Conservation (phyloP, 192 early-diverging fungal genomes). For the Gonapodya sp. region DNA sequence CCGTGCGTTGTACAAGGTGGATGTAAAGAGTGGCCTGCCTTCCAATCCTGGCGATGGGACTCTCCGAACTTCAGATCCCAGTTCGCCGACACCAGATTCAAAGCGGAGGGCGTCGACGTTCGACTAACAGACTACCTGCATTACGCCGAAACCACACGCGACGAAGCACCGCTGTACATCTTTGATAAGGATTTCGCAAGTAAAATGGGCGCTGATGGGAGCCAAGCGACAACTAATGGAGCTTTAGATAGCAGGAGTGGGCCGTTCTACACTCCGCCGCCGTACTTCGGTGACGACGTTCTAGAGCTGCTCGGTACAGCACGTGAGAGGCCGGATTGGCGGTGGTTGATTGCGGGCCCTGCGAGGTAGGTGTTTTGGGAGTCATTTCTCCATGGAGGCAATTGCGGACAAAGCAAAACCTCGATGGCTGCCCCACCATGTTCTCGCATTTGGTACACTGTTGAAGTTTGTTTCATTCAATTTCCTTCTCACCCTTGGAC, state of each 20-base stretch:
- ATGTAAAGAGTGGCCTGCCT: slow-evolving; percentile 39
- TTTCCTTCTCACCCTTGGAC: too few species aligned
- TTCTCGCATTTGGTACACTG: too few species aligned
- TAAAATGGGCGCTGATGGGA: not conserved
- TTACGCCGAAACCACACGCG: slow-evolving; percentile 26
- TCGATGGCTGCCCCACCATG: too few species aligned
- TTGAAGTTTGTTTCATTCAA: too few species aligned
- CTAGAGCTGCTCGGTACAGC: slow-evolving; percentile 41
- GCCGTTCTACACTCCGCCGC: slow-evolving; percentile 51
- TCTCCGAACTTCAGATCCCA: not conserved
- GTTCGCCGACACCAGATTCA: slow-evolving; percentile 33
- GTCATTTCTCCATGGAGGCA: too few species aligned
- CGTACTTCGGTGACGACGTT: slow-evolving; percentile 54
- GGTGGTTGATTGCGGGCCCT: slow-evolving; percentile 65
- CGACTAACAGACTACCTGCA: slow-evolving; percentile 40
- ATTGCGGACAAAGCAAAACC: too few species aligned
- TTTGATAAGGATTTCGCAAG: slow-evolving; percentile 26
- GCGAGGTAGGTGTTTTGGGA: too few species aligned
- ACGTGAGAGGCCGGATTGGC: slow-evolving; percentile 50
- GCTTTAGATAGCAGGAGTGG: slow-evolving; percentile 29
- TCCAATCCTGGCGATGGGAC: slow-evolving; percentile 12
- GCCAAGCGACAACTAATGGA: too few species aligned
- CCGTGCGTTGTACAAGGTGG: slow-evolving; percentile 19
- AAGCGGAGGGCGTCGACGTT: slow-evolving; percentile 56
- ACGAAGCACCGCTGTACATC: slow-evolving; percentile 24